Base-by-base conservation (phyloP, 208 protist genomes). In the Leishmania tropica region DNA sequence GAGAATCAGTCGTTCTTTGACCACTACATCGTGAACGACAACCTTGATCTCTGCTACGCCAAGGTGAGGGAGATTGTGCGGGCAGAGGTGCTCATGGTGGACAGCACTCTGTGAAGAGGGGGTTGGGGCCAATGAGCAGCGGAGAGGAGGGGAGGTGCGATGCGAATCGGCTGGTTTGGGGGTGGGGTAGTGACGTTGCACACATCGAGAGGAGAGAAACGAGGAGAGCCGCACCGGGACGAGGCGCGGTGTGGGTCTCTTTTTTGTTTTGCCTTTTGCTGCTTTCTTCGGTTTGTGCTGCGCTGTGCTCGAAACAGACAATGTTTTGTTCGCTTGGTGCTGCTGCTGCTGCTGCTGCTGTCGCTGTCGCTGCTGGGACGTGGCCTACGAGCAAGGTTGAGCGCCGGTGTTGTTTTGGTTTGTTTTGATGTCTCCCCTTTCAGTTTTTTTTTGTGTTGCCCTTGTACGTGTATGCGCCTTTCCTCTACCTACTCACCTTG, bases 21-120 rank as follows among this genome's bases (percentile, higher is more conserved):
- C 80, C 76, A 88, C 65, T 75, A 80, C 19, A 73, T 98, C 35
- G 80, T 97, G 28, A 99, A 99, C 78, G 89, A 97, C 68, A 53
- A 95, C 60, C 80, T 98, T 35, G 84, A 96, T 35, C 37, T 54
- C 40, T 92, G 89, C 75, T 87, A 89, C 70, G 83, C 31, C 13
- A 83, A 85, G 62, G 81, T 96, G 58, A 76, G 73, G 58, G 24
- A 67, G 24, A 88, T 91, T 75, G 84, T 95, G 48, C 35, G 19
- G 64, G 40, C 21, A 17, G 78, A 88, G 47, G 85, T 91, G 60
- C 75, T 75, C 31, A 71, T 68, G n/a, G 42, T 86, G 21, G 31
- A 40, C 8, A 91, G 85, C 67, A 67, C 84, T 15, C 64, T 89
- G 47, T 91, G 81, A 74, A 47, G 35, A 71, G 67, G 5, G 67